Evolutionary conservation across 1,284 basidiomycete species (phyloP).

Genomic region (Cutaneotrichosporon arboriforme): DNA sequence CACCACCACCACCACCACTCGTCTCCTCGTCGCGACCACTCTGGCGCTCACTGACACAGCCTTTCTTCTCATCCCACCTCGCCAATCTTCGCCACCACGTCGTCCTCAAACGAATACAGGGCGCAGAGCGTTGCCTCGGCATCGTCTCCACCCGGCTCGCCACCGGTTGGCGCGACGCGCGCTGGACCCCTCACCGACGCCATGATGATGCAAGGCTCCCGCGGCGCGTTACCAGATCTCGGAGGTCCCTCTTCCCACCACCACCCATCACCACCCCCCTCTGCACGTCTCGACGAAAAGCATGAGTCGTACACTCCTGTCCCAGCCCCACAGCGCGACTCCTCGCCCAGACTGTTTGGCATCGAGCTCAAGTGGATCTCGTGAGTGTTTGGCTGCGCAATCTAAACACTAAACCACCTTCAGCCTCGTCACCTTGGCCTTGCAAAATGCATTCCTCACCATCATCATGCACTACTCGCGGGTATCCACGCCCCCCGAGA

Average conservation of each 20-base stretch:
- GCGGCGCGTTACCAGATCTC: too few relatives aligned
- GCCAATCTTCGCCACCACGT: constrained; percentile 5
- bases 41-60: constrained; percentile 28
- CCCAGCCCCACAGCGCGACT: not conserved
- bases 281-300: too few relatives aligned
- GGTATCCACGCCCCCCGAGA: constrained; percentile 67
- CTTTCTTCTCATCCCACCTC: constrained; percentile 29
- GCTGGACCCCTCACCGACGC: too few relatives aligned
- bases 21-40: too few relatives aligned
- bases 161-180: not conserved
- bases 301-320: too few relatives aligned
- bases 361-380: constrained; percentile 47
- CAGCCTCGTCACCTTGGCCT: constrained; percentile 81
- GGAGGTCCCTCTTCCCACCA: too few relatives aligned
- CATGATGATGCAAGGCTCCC: too few relatives aligned
- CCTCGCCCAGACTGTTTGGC: constrained; percentile 34
- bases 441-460: constrained; percentile 84
- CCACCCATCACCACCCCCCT: too few relatives aligned
- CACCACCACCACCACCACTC: too few relatives aligned
- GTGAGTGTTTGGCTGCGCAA: constrained; percentile 25
- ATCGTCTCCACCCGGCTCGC: constrained; percentile 27
- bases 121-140: constrained; percentile 22
- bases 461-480: constrained; percentile 94
- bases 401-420: not conserved
- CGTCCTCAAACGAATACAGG: constrained; percentile 16